Evolutionary conservation across 2,329 filamentous ascomycete genomes (phyloP).

Genomic region (Plectosphaerella plurivora): DNA sequence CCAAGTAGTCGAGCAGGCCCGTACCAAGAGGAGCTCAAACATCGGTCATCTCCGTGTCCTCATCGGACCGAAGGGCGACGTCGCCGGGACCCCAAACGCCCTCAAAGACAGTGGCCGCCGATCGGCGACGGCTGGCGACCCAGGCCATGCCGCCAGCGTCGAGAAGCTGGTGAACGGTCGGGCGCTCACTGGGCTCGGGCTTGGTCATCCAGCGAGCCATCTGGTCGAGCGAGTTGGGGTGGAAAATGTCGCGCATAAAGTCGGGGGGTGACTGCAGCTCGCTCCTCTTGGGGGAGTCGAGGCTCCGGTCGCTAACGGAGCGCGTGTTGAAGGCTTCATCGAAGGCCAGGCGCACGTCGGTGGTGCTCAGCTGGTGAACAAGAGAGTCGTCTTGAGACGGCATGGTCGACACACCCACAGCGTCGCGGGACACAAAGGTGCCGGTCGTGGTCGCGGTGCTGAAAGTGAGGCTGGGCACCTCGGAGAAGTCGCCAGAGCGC

Average conservation of each 20-base stretch:
- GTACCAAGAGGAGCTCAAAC: slow-evolving; percentile 30
- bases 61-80: slow-evolving; percentile 25
- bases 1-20: slow-evolving; percentile 9
- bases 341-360: slow-evolving; percentile 19
- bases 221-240: slow-evolving; percentile 73
- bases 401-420: slow-evolving; percentile 11
- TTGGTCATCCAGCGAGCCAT: slow-evolving; percentile 87
- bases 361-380: slow-evolving; percentile 8
- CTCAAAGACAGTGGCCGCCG: slow-evolving; percentile 92
- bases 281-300: slow-evolving; percentile 43
- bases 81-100: slow-evolving; percentile 89
- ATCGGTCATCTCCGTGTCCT: slow-evolving; percentile 57
- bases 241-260: slow-evolving; percentile 79
- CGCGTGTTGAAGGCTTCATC: slow-evolving; percentile 26
- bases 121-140: slow-evolving; percentile 71
- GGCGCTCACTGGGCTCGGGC: slow-evolving; percentile 68
- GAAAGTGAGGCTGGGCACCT: slow-evolving; percentile 83
- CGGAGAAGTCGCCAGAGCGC: slow-evolving; percentile 82
- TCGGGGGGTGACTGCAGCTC: slow-evolving; percentile 62
- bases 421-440: slow-evolving; percentile 6
- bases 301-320: slow-evolving; percentile 26
- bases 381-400: slow-evolving; percentile 10
- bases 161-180: slow-evolving; percentile 70
- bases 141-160: slow-evolving; percentile 71
- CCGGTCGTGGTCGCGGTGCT: slow-evolving; percentile 47